These are phyloP conservation scores for Arctium lappa DNA, from an alignment of 129 eudicot genomes.

Conservation along the genomic window DNA sequence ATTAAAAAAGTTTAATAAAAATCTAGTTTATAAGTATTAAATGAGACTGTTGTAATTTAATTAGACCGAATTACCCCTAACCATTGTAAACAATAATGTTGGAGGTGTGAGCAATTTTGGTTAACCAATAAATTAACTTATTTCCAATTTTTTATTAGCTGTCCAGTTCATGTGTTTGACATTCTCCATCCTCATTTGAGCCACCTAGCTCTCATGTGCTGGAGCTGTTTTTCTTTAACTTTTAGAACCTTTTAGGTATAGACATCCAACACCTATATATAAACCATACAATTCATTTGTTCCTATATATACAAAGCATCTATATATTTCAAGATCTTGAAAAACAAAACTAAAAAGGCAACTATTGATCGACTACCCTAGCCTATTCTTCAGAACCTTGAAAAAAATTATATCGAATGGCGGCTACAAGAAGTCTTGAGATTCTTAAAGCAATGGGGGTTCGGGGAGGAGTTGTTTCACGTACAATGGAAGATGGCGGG, in stretches of 20 bases:
- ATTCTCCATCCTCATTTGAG: constrained; percentile 12
- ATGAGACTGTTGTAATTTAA: background rate
- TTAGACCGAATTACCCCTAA: background rate
- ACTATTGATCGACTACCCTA: background rate
- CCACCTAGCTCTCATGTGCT: constrained; percentile 24
- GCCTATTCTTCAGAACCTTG: background rate
- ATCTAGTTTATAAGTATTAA: background rate
- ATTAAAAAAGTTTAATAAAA: background rate
- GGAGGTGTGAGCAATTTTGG: background rate
- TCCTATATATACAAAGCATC: background rate
- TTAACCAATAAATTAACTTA: background rate
- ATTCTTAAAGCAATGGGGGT: constrained; percentile 21
- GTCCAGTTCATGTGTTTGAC: constrained; percentile 22
- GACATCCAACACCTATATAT: constrained; percentile 20
- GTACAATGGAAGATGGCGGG: constrained; percentile 24
- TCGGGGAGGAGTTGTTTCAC: constrained; percentile 31
- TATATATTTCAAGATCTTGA: background rate
- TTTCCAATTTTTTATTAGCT: background rate
- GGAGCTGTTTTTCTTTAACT: constrained; percentile 1
- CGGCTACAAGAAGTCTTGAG: constrained; percentile 21
- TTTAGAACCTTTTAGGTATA: background rate
- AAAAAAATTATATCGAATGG: background rate
- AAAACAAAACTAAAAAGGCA: background rate
- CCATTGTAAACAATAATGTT: background rate
- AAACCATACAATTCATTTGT: constrained; percentile 3